Evolutionary conservation across 2,329 filamentous ascomycete genomes (phyloP), one percentile per base, ranked within the genome.

Genomic region (Venturia effusa): DNA sequence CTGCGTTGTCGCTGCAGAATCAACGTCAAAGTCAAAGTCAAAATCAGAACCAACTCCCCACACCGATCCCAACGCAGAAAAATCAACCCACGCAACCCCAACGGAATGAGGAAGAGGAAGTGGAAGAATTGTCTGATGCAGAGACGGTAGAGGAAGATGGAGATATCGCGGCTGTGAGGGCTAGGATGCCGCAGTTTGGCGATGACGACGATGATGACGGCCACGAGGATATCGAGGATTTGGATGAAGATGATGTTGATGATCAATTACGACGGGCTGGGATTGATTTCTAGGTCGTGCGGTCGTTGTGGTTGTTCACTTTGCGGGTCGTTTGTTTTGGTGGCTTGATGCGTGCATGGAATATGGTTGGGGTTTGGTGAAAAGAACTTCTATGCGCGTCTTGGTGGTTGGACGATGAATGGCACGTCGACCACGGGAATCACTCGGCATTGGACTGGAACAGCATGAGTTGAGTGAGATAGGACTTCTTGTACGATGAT

Each of bases 81-180:
- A 54, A 48, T 27, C 41, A 51, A 39, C 61, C 45, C n/a, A 37
- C 22, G 41, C n/a, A 34, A 2, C 32, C 34, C 45, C n/a, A n/a
- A n/a, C n/a, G n/a, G n/a, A n/a, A n/a, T n/a, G 61, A 7, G 10
- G 51, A 63, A 11, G 61, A 30, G 5, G 34, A 62, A 1, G 51
- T 61, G 10, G 61, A 39, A 11, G 34, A 62, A 7, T n/a, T 62
- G 51, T 64, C 59, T 11, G 59, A 64, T 63, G 59, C 30, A 1
- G 63, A 64, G 39, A 55, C 27, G 32, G 63, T 34, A 17, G 60
- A 61, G 54, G 59, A 61, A 51, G 61, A 41, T 43, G 45, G 34
- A 6, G 32, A 32, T 43, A 55, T 57, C 5, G 54, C 54, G 34
- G 55, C 30, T 15, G 39, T 39, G 17, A 8, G 45, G n/a, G 45